These are phyloP conservation scores for Diddensiella santjacobensis DNA, from an alignment of 805 yeast genomes.

Conservation along the genomic window DNA sequence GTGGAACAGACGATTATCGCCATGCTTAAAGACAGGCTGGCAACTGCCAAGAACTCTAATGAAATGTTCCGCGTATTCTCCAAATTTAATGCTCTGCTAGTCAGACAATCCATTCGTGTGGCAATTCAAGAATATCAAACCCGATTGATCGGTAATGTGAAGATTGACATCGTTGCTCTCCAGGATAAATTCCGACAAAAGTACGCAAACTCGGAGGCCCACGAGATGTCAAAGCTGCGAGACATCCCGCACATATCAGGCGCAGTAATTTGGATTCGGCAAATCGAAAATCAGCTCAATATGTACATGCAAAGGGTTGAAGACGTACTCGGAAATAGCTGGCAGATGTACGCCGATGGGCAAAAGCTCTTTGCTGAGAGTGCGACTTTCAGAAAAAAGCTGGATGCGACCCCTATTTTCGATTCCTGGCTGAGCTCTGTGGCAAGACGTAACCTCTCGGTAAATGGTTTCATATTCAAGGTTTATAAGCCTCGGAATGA, in stretches of 20 bases:
- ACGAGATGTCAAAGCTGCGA: slow-evolving; percentile 36
- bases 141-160: slow-evolving; percentile 46
- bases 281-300: slow-evolving; percentile 43
- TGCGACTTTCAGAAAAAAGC: slow-evolving; percentile 41
- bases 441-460: slow-evolving; percentile 19
- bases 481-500: slow-evolving; percentile 29
- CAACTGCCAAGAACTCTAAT: slow-evolving; percentile 39
- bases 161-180: slow-evolving; percentile 43
- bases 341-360: slow-evolving; percentile 67
- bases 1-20: slow-evolving; percentile 47
- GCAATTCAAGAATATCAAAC: slow-evolving; percentile 59
- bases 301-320: slow-evolving; percentile 45
- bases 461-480: slow-evolving; percentile 41
- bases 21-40: slow-evolving; percentile 39
- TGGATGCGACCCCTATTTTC: slow-evolving; percentile 42
- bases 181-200: slow-evolving; percentile 40
- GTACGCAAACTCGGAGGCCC: slow-evolving; percentile 31
- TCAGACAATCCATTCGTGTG: slow-evolving; percentile 52
- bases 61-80: slow-evolving; percentile 53
- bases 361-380: slow-evolving; percentile 53
- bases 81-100: slow-evolving; percentile 45
- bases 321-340: slow-evolving; percentile 53
- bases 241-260: slow-evolving; percentile 49
- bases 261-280: slow-evolving; percentile 50
- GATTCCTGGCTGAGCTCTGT: slow-evolving; percentile 47